phyloP scores from a whole-genome alignment of 768 basidiomycete species.

The Phylloporus rhodoxanthus region DNA sequence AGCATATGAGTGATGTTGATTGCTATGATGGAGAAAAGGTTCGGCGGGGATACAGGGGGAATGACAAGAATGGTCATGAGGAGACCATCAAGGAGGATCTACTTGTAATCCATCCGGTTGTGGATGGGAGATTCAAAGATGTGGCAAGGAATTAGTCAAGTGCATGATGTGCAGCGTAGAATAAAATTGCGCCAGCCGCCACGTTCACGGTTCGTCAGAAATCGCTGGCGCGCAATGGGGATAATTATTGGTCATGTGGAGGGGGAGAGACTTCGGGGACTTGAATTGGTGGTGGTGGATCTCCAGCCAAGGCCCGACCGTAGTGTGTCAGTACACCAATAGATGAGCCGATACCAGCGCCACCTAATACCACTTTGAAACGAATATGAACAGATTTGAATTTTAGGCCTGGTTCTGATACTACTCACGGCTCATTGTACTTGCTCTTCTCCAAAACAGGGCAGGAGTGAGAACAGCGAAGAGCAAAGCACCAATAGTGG shows the following conservation, averaged over 20 bases:
- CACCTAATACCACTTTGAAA: conserved; percentile 59
- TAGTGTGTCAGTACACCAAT: conserved; percentile 57
- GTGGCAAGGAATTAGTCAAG: conserved; percentile 32
- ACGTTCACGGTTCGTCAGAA: neutral
- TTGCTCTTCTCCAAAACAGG: conserved; percentile 66
- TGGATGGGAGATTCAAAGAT: conserved; percentile 66
- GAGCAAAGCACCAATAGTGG: conserved; percentile 66
- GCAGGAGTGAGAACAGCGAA: conserved; percentile 61
- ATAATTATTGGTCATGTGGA: conserved; percentile 5
- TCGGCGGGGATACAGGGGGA: conserved; percentile 31
- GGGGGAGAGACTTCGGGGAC: conserved; percentile 29
- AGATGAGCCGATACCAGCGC: conserved; percentile 60
- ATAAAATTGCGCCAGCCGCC: conserved; percentile 1
- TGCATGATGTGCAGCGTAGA: conserved; percentile 10
- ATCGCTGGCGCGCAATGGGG: neutral
- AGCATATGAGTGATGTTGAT: conserved; percentile 79
- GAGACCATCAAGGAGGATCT: conserved; percentile 40
- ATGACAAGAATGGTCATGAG: conserved; percentile 9
- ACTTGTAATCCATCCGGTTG: conserved; percentile 50
- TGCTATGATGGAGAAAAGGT: conserved; percentile 56
- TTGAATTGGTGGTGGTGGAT: conserved; percentile 39
- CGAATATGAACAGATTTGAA: neutral
- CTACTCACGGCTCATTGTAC: conserved; percentile 51
- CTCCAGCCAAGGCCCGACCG: conserved; percentile 47
- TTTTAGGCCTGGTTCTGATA: neutral